Base-by-base conservation (phyloP, 139 green algal genomes). In the Astrephomene gubernaculifera region DNA sequence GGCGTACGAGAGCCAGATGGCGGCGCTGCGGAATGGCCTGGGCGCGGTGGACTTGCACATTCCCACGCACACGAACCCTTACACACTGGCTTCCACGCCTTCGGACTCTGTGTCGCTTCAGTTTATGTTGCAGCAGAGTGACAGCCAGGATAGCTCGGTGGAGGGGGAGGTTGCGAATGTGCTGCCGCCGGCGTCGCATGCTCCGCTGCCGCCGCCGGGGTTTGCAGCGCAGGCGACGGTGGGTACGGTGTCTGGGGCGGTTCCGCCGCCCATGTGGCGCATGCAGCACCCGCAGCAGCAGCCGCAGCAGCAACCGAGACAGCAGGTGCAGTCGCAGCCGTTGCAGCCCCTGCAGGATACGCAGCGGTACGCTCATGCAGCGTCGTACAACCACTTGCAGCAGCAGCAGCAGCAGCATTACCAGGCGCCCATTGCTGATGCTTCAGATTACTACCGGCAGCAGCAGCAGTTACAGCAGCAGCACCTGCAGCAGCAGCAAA, bases 1-100 rank as follows among this genome's bases (percentile, higher is more conserved):
- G 36, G 80, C 67, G 22, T 79, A 86, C 41, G 57, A 64, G 43
- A 31, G 29, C 4, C 68, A 75, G 68, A 31, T 75, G 38, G 68
- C 38, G 68, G 68, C 68, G 7, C 33, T 75, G 14, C 68, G 38
- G 22, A 57, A 17, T 57, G 14, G 49, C 14, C 12, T 25, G 14
- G 17, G 17, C 49, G 17, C 14, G 8, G 4, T 22, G 33, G 33
- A 33, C 69, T 7, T 38, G 4, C 38, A 76, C 38, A 57, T 57
- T 57, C 49, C 49, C 49, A 57, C 49, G 49, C 17, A 57, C 63
- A 71, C 8, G 12, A 39, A 71, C 14, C 44, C 67, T 35, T 60
- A 78, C 72, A 96, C 72, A 93, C 41, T 70, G 14, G 49, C 60
- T 10, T 71, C 38, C 61, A 73, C 57, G 21, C n/a, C 41, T 1